phyloP scores from a whole-genome alignment of 371 early-diverging fungal species.

The Globomyces sp. region DNA sequence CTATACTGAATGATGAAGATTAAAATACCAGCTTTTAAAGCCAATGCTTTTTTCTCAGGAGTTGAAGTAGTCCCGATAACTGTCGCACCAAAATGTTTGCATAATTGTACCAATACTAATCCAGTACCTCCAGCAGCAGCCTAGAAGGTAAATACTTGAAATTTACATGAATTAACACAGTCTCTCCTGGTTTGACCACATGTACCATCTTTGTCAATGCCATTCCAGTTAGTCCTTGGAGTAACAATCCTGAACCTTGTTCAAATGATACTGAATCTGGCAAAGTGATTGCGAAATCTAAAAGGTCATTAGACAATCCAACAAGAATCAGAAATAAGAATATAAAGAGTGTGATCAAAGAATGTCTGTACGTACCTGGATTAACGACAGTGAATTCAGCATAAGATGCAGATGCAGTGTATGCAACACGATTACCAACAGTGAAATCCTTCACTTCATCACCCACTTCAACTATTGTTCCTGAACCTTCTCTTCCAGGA shows the following conservation, averaged over 20 bases:
- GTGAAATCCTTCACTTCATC: conserved; percentile 59
- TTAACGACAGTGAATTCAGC: conserved; percentile 75
- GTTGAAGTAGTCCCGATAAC: conserved; percentile 91
- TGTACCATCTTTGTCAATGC: conserved; percentile 73
- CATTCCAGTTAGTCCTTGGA: conserved; percentile 73
- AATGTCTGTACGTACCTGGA: not conserved
- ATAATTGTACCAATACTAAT: conserved; percentile 62
- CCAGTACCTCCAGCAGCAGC: conserved; percentile 95
- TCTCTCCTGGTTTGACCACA: conserved; percentile 71
- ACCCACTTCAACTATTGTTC: conserved; percentile 76
- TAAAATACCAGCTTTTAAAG: conserved; percentile 38
- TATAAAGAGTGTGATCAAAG: not conserved
- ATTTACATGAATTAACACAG: conserved; percentile 67
- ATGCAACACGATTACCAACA: conserved; percentile 84
- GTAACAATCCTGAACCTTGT: conserved; percentile 58
- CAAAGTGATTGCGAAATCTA: conserved; percentile 44
- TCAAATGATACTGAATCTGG: conserved; percentile 61
- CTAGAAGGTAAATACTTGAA: no score
- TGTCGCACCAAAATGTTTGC: conserved; percentile 73
- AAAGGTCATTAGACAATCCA: conserved; percentile 22
- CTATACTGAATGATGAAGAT: no score
- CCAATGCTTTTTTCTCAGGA: conserved; percentile 74
- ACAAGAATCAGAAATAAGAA: not conserved
- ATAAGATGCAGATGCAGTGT: conserved; percentile 63
- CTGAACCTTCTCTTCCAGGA: conserved; percentile 82